These are phyloP conservation scores for Blakeslea trispora DNA, from an alignment of 371 early-diverging fungal species.

Conservation along the genomic window DNA sequence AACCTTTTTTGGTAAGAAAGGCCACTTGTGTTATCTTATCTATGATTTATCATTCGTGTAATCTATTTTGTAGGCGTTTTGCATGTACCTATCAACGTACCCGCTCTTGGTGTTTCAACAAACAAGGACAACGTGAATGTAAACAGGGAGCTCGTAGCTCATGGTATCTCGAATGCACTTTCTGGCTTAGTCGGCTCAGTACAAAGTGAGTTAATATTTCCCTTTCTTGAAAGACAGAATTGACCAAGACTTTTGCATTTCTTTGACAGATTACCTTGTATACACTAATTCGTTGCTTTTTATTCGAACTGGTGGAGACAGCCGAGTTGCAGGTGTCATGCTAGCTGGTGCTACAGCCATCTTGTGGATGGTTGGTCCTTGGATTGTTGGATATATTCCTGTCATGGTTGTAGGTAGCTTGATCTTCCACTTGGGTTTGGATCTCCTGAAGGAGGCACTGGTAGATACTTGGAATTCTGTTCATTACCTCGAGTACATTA, in stretches of 20 bases:
- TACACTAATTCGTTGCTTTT: constrained; percentile 92
- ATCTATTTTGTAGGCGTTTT: constrained; percentile 59
- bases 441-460: constrained; percentile 87
- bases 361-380: constrained; percentile 83
- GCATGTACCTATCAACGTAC: constrained; percentile 94
- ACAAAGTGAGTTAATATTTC: constrained; percentile 62
- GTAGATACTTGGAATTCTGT: constrained; percentile 86
- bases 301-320: constrained; percentile 89
- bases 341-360: constrained; percentile 76
- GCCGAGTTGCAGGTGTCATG: constrained; percentile 84
- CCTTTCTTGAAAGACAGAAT: background rate
- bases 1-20: constrained; percentile 82
- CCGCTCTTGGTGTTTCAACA: constrained; percentile 91
- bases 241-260: too few species aligned
- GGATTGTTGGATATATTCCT: constrained; percentile 90
- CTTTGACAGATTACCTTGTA: constrained; percentile 84
- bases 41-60: constrained; percentile 5
- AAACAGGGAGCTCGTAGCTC: constrained; percentile 93
- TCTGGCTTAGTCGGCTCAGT: constrained; percentile 80
- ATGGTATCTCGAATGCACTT: constrained; percentile 86
- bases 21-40: background rate
- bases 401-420: constrained; percentile 90
- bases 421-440: constrained; percentile 94
- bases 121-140: constrained; percentile 83
- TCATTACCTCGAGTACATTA: constrained; percentile 84